Percentiles rank a stretch among this genome's conserved stretches.
Evolutionary conservation across 2,329 filamentous ascomycete species (phyloP).

Genomic region (Corniculantispora saksenae): DNA sequence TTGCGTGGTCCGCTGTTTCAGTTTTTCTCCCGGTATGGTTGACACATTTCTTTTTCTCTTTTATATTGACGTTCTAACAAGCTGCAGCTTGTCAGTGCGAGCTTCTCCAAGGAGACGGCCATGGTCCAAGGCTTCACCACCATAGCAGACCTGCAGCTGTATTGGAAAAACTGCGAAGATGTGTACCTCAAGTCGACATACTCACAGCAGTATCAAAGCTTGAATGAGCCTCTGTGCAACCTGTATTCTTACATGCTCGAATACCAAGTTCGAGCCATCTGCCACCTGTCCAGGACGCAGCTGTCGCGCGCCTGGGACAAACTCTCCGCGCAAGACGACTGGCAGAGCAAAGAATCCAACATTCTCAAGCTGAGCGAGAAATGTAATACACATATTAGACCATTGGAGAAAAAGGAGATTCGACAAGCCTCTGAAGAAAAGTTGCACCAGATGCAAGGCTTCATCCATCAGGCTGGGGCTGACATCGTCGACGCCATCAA

Average conservation of each 20-base stretch:
- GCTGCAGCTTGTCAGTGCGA: background rate
- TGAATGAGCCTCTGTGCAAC: background rate
- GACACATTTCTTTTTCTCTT: no score
- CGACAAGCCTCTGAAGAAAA: no score
- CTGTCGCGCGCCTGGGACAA: conserved; percentile 4
- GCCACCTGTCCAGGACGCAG: conserved; percentile 3
- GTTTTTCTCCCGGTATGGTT: background rate
- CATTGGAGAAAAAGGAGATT: background rate
- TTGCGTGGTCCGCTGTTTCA: conserved; percentile 14
- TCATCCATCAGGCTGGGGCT: no score
- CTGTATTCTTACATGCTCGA: conserved; percentile 12
- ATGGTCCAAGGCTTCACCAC: conserved; percentile 9
- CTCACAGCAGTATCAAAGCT: background rate
- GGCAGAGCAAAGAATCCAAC: background rate
- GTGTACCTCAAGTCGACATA: background rate
- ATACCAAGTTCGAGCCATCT: conserved; percentile 5
- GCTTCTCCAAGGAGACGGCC: background rate
- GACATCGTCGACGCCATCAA: background rate
- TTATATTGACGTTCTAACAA: background rate
- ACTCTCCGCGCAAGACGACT: background rate
- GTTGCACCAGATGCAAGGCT: no score
- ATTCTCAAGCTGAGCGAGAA: background rate
- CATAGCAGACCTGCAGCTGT: background rate
- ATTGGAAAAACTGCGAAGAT: conserved; percentile 15
- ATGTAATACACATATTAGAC: background rate